Evolutionary conservation across 2,329 filamentous ascomycete genomes (phyloP).

Genomic region (Mollisia scopiformis): DNA sequence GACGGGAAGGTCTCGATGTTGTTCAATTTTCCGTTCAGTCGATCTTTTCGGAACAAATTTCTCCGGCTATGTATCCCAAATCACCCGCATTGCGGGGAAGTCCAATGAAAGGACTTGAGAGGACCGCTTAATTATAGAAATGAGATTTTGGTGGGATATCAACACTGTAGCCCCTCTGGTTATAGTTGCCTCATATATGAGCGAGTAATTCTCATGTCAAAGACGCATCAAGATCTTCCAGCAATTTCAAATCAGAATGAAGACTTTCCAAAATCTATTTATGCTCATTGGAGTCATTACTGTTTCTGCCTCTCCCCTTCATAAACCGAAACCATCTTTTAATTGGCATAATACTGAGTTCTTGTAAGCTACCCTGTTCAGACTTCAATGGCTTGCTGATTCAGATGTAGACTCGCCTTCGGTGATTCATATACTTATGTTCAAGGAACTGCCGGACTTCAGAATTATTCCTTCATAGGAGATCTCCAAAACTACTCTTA

Average conservation of each 20-base stretch:
- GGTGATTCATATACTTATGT: conserved; percentile 56
- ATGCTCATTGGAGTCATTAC: background rate
- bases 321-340: conserved; percentile 10
- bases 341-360: conserved; percentile 20
- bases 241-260: background rate
- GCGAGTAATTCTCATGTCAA: background rate
- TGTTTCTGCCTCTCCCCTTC: background rate
- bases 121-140: background rate
- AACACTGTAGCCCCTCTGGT: background rate
- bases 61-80: background rate
- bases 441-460: conserved; percentile 53
- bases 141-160: background rate
- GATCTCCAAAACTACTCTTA: conserved; percentile 51
- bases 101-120: background rate
- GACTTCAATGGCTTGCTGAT: too few species aligned
- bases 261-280: background rate
- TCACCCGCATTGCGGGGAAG: background rate
- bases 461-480: conserved; percentile 58
- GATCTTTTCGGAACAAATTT: background rate
- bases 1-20: too few species aligned
- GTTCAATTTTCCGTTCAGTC: background rate
- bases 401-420: conserved; percentile 43
- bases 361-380: conserved; percentile 9
- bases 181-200: background rate
- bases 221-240: background rate